Base-by-base conservation (phyloP, 2,329 filamentous ascomycete species). In the Ascochyta koolunga region DNA sequence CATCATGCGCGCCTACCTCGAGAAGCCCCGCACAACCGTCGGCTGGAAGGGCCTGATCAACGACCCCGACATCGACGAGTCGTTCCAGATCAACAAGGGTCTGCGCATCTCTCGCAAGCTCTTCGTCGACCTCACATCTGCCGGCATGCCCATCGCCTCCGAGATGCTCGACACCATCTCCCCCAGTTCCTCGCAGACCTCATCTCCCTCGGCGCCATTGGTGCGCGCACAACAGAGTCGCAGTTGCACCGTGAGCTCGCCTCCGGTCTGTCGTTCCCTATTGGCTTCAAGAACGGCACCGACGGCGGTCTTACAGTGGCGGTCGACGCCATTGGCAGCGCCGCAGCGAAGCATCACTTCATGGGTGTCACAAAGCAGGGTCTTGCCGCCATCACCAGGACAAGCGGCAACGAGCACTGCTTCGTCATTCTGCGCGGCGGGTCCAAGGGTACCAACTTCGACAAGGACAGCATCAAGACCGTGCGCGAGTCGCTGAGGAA, bases 31-130 rank as follows among this genome's bases (percentile, higher is more conserved):
- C 58, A 99, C 95, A 43, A 99, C 95, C 0, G 93, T 99, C 43
- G 95, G 95, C 73, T 99, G 95, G 95, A 99, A 99, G 81, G 95
- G 95, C 46, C 83, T 99, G 76, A 97, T 99, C 83, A 99, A 99
- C 79, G 95, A 99, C 77, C 95, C 95, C 2, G 93, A 98, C 70
- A 96, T 99, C 75, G 91, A 99, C 77, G 89, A 95, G 76, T 95
- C 89, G 72, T 99, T 90, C 88, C 86, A 96, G 80, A 99, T 99
- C 82, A 99, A 99, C 86, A 98, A 98, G 83, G 95, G 95, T 47
- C 84, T 99, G 51, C 87, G 91, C 25, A 87, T 96, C 52, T 93
- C 90, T n/a, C 86, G 95, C 67, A 89, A 96, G 79, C 84, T 99
- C 72, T 99, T 97, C 81, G 86, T 89, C 67, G 93, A 98, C 72